Percentiles rank a stretch among this genome's conserved stretches.
Conservation (phyloP, 192 early-diverging fungal species). For the Funneliformis geosporum region DNA sequence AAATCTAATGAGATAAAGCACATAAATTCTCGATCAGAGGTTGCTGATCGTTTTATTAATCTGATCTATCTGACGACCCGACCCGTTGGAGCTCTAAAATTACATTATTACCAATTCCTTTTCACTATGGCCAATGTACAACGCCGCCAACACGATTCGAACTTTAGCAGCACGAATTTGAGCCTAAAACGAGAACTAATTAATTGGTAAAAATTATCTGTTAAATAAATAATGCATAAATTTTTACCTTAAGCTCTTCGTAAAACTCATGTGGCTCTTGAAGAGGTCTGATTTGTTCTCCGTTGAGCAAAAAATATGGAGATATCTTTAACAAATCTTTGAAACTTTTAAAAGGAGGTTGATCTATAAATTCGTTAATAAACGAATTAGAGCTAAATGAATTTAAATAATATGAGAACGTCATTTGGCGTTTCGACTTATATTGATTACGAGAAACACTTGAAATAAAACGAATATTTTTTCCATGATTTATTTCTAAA, state of each 20-base stretch:
- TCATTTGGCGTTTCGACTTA: background rate
- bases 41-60: background rate
- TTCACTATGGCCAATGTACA: conserved; percentile 88
- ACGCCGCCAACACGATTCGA: conserved; percentile 80
- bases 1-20: too few relatives aligned
- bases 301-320: conserved; percentile 14
- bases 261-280: conserved; percentile 45
- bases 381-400: background rate
- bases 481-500: background rate
- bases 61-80: background rate
- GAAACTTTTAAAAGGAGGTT: conserved; percentile 8
- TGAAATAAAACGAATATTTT: background rate
- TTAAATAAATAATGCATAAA: background rate
- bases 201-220: background rate
- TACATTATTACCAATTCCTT: conserved; percentile 66
- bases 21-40: too few relatives aligned
- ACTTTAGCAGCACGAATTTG: conserved; percentile 70
- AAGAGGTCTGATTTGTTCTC: conserved; percentile 19
- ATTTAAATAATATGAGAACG: background rate
- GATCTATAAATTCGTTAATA: background rate
- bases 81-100: background rate
- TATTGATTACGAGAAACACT: background rate
- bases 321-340: conserved; percentile 4
- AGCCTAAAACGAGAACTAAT: conserved; percentile 39
- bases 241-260: conserved; percentile 48